Base-by-base conservation (phyloP, 2,329 filamentous ascomycete genomes). In the Cladosporium cucumerinum region DNA sequence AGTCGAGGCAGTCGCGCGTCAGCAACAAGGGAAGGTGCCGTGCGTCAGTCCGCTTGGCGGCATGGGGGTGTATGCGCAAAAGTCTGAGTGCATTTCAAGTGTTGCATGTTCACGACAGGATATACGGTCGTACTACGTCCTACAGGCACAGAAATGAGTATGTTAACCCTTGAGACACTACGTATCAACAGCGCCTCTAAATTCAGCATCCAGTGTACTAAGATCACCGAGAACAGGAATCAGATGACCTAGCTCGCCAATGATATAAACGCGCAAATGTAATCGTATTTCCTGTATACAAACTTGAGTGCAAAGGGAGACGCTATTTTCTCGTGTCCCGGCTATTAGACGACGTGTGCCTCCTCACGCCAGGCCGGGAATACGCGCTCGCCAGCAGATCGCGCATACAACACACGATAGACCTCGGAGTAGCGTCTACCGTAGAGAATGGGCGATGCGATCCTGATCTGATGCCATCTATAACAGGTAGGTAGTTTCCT, bases 1-100 rank as follows among this genome's bases (percentile, higher is more conserved):
- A 58, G 55, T 58, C 36, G 55, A 58, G 55, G 30, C 30, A 58
- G 34, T 58, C 55, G 55, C 55, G 55, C 55, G 55, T 58, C 55
- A 58, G 54, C 54, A 39, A 36, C 26, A 10, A 23, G 21, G 54
- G 28, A 57, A 34, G 32, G 3, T 16, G 54, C 28, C 36, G 34
- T 57, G 55, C 55, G 54, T 57, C 51, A 54, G 36, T n/a, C 18
- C 39, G 21, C 39, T 46, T 46, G 51, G 51, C 51, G 10, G 51
- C 14, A 1, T 36, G 12, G 34, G 34, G 36, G 36, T 39, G 12
- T 2, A 16, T 39, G 16, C 7, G 36, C 36, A 43, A 10, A 43
- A 43, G 36, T 43, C 7, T 7, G 36, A 11, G 36, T 39, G 8
- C 16, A 39, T 6, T 3, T n/a, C 36, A n/a, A 18, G 36, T 39